These are phyloP conservation scores for Phytopythium aichiense DNA, from an alignment of 352 stramenopile species.

Conservation along the genomic window DNA sequence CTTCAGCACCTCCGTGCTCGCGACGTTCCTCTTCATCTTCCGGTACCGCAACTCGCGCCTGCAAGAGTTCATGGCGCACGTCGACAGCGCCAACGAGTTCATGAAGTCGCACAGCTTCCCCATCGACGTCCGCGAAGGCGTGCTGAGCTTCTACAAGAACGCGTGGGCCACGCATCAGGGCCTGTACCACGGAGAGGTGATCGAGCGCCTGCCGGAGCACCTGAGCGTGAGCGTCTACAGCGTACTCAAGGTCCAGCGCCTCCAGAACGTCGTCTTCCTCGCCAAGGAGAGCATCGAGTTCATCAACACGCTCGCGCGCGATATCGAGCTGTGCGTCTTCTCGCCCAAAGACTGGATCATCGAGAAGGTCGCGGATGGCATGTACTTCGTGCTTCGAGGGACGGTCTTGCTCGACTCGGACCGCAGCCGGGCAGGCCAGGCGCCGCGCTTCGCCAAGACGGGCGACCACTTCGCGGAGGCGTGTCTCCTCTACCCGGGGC, in stretches of 20 bases:
- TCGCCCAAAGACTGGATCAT: constrained; percentile 76
- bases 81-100: constrained; percentile 71
- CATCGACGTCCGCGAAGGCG: constrained; percentile 46
- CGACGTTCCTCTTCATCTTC: constrained; percentile 73
- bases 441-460: constrained; percentile 27
- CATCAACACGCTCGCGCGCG: constrained; percentile 56
- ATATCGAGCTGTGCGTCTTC: constrained; percentile 43
- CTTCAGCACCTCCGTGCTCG: constrained; percentile 63
- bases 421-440: constrained; percentile 9
- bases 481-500: constrained; percentile 37
- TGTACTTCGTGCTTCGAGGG: constrained; percentile 63
- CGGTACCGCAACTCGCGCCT: constrained; percentile 48
- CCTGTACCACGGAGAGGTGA: constrained; percentile 37
- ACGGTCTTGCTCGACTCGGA: constrained; percentile 41
- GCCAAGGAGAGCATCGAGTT: constrained; percentile 66
- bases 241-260: constrained; percentile 51
- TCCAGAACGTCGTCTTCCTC: constrained; percentile 56
- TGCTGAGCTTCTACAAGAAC: constrained; percentile 60
- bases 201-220: constrained; percentile 50
- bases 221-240: constrained; percentile 51
- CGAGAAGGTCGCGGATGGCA: constrained; percentile 52
- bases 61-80: constrained; percentile 62
- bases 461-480: constrained; percentile 59
- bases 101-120: constrained; percentile 67
- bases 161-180: constrained; percentile 49